A percentile compares a stretch with the other conserved stretches of the same genome.
These are phyloP conservation scores for Xerophyta viscosa DNA, from an alignment of 106 monocot species.

Conservation along the genomic window DNA sequence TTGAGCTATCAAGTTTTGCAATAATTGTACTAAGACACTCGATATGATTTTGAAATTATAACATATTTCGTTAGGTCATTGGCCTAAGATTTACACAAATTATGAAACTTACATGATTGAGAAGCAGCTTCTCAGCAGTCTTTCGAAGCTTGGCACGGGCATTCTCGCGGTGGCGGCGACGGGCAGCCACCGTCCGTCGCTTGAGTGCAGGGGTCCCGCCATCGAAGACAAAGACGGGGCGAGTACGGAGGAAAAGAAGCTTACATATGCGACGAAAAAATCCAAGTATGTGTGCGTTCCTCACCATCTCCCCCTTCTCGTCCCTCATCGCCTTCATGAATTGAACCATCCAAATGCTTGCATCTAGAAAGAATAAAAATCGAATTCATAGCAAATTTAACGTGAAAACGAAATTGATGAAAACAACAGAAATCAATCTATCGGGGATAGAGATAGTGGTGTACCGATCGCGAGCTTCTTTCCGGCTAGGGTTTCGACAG, in stretches of 20 bases:
- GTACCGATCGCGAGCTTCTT: conserved; percentile 81
- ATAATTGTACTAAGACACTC: neutral
- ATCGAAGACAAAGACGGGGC: conserved; percentile 96
- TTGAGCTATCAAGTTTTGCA: conserved; percentile 40
- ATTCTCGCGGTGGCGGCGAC: conserved; percentile 73
- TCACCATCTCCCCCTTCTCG: conserved; percentile 88
- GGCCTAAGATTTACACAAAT: too few species aligned
- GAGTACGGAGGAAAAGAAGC: conserved; percentile 87
- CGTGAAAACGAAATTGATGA: neutral
- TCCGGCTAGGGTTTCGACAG: conserved; percentile 97
- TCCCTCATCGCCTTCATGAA: conserved; percentile 99
- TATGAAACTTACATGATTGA: conserved; percentile 54
- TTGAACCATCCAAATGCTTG: conserved; percentile 99
- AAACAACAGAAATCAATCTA: too few species aligned
- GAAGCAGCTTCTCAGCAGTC: conserved; percentile 94
- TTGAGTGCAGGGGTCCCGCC: conserved; percentile 92
- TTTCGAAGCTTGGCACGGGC: conserved; percentile 92
- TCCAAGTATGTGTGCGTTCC: conserved; percentile 85
- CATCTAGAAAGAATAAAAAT: conserved; percentile 41
- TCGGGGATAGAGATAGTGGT: neutral
- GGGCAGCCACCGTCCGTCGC: conserved; percentile 74
- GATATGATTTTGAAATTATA: too few species aligned
- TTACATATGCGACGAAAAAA: conserved; percentile 98
- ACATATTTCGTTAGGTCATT: too few species aligned
- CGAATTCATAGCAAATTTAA: neutral